Evolutionary conservation across 176 grass and related monocot genomes (phyloP), one percentile per base, ranked within the genome.

Genomic region (Ensete glaucum): DNA sequence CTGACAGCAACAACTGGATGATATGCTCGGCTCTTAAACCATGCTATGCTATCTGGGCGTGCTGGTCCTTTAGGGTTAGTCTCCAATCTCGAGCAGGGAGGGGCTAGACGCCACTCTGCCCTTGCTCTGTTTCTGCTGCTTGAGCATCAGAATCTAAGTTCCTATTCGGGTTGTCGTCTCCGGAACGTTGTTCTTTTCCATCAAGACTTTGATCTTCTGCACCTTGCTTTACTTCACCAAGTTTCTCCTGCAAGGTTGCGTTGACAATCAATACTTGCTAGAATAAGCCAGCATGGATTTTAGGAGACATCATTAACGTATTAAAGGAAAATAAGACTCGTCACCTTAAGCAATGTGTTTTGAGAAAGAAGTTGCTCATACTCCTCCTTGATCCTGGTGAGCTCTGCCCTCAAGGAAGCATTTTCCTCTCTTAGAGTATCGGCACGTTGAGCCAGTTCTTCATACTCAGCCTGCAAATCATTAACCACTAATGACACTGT

Each of bases 301-400:
- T 66, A 1, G 14, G 27, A 60, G 9, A 60, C n/a, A 60, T 17
- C 64, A 25, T 29, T 54, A 1, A 29, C 14, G 22, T 16, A 26
- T 16, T 13, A 10, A 5, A 53, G 52, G 11, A 24, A 54, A 15
- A 24, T 25, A 23, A 14, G 10, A 1, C 2, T 50, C n/a, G 1
- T 52, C 82, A 98, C 94, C 90, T 98, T 98, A 64, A 98, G 88
- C n/a, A 88, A 88, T 27, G 80, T 84, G 75, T 98, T 98, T 72
- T 93, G 88, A 59, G 84, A 73, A 55, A 89, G 82, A 64, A 93
- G 83, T 64, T 87, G 82, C 24, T 88, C 83, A 9, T 98, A 90
- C 64, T 98, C 91, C 74, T 85, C 91, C 82, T 77, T 93, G 12
- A 98, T 90, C 64, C 81, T 82, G 53, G 87, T 85, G 43, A 98